Evolutionary conservation across 78 protist genomes (phyloP).

Genomic region (Chrysochromulina parva): DNA sequence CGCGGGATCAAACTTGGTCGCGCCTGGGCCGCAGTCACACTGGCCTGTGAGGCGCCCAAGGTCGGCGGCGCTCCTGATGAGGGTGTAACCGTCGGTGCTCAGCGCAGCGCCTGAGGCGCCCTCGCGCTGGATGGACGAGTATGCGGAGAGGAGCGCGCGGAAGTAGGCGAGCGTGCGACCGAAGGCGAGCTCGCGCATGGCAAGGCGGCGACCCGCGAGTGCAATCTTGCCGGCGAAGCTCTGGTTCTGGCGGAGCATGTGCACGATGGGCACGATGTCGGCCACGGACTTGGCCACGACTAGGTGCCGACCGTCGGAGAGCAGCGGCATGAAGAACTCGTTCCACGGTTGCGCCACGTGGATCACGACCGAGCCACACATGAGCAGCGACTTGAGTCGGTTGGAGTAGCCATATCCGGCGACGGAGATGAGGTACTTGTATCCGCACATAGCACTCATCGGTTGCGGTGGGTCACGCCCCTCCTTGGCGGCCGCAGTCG

Average conservation of each 20-base stretch:
- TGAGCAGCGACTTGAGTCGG: not conserved
- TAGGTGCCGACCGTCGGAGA: not conserved
- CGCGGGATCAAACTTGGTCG: too few relatives aligned
- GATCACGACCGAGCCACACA: not conserved
- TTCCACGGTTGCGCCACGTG: not conserved
- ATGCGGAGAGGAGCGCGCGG: too few relatives aligned
- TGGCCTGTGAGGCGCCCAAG: too few relatives aligned
- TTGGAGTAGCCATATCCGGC: not conserved
- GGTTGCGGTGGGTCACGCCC: not conserved
- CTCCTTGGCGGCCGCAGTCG: too few relatives aligned
- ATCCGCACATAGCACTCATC: not conserved
- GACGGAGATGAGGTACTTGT: not conserved
- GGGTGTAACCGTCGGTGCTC: too few relatives aligned
- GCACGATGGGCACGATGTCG: not conserved
- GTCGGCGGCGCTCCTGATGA: too few relatives aligned
- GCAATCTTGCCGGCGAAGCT: not conserved
- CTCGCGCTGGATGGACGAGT: too few relatives aligned
- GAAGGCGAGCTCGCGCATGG: too few relatives aligned
- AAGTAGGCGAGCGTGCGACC: too few relatives aligned
- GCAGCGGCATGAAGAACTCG: conserved; percentile 3
- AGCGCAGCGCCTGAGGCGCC: too few relatives aligned
- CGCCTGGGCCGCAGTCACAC: too few relatives aligned
- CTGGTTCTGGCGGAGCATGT: not conserved
- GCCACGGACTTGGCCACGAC: not conserved
- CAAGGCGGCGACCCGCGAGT: too few relatives aligned